A percentile compares a stretch with the other conserved stretches of the same genome.
Evolutionary conservation across 305 asterid genomes (phyloP).

Genomic region (Vinca major): DNA sequence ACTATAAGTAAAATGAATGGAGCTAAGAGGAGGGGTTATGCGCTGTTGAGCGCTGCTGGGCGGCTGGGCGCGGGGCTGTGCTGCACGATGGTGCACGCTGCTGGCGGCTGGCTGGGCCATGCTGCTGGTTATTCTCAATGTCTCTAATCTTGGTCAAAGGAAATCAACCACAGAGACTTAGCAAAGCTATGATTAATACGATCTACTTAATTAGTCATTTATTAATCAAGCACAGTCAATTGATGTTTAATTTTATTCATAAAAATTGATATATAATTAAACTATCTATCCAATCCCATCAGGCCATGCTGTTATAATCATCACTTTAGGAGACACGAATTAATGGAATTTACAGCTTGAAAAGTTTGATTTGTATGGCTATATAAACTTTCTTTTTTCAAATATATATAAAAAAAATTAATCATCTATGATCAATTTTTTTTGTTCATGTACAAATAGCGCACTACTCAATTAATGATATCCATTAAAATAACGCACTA

Average conservation of each 20-base stretch:
- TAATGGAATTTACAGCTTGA: slow-evolving; percentile 18
- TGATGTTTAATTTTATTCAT: slow-evolving; percentile 2
- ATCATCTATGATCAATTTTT: too few species aligned
- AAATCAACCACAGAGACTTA: not conserved
- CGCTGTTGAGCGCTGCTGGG: too few species aligned
- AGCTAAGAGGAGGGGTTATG: too few species aligned
- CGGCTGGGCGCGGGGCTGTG: too few species aligned
- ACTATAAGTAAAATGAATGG: too few species aligned
- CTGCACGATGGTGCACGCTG: too few species aligned
- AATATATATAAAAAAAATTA: too few species aligned
- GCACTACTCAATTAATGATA: too few species aligned
- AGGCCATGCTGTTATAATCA: slow-evolving; percentile 4
- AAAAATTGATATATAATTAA: too few species aligned
- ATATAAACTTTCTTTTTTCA: not conserved
- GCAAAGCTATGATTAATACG: not conserved
- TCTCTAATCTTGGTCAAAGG: not conserved
- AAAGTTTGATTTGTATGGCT: slow-evolving; percentile 10
- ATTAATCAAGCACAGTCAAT: not conserved
- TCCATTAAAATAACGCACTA: too few species aligned
- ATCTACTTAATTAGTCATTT: not conserved
- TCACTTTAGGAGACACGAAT: slow-evolving; percentile 2
- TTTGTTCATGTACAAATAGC: too few species aligned
- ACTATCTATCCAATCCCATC: not conserved
- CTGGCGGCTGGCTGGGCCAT: too few species aligned
- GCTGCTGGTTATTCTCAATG: not conserved